These are phyloP conservation scores for Fusarium sp. DNA, from an alignment of 2,329 filamentous ascomycete species.

Conservation along the genomic window DNA sequence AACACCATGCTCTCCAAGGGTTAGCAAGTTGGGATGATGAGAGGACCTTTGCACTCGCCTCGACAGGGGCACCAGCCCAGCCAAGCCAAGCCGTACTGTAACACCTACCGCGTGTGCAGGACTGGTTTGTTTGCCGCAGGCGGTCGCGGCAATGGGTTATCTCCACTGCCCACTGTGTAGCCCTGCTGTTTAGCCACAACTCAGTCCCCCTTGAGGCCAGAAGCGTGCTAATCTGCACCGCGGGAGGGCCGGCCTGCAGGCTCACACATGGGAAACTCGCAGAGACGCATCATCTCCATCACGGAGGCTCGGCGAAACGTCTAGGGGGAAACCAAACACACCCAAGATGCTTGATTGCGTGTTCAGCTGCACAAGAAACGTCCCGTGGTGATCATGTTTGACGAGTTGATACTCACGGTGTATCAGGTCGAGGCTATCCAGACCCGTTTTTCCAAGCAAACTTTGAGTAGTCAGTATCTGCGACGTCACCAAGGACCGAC, in stretches of 20 bases:
- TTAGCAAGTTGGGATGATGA: slow-evolving; percentile 37
- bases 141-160: neutral
- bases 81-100: slow-evolving; percentile 16
- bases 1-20: slow-evolving; percentile 30
- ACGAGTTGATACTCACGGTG: slow-evolving; percentile 17
- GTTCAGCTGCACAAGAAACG: slow-evolving; percentile 2
- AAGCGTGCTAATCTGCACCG: slow-evolving; percentile 29
- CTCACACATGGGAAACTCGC: slow-evolving; percentile 14
- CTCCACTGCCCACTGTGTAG: slow-evolving; percentile 1
- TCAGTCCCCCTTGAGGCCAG: slow-evolving; percentile 7
- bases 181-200: slow-evolving; percentile 18
- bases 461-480: neutral
- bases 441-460: slow-evolving; percentile 10
- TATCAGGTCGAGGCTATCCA: slow-evolving; percentile 18
- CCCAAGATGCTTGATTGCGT: neutral
- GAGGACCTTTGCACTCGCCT: slow-evolving; percentile 32
- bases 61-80: slow-evolving; percentile 29
- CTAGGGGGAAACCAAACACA: slow-evolving; percentile 8
- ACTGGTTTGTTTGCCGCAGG: slow-evolving; percentile 26
- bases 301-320: slow-evolving; percentile 22
- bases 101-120: slow-evolving; percentile 16
- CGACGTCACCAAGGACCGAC: slow-evolving; percentile 3
- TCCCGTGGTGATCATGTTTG: neutral
- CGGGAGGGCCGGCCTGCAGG: slow-evolving; percentile 14
- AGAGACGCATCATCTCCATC: slow-evolving; percentile 6